Conservation (phyloP, 352 stramenopile genomes). For the Pythium aquatile region DNA sequence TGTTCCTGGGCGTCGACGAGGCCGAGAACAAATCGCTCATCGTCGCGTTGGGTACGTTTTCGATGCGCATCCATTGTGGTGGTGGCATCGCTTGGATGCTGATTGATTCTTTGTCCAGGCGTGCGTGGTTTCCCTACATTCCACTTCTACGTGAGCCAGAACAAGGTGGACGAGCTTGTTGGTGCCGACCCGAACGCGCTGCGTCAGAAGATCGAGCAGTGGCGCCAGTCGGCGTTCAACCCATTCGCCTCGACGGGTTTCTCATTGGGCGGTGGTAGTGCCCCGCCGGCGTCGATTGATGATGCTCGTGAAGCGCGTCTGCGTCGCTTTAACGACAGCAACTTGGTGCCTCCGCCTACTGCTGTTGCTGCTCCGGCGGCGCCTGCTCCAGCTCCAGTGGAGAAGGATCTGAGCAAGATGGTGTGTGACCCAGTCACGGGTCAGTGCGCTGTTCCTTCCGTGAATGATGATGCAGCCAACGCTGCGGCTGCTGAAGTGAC, state of each 20-base stretch:
- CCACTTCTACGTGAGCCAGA: constrained; percentile 88
- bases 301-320: constrained; percentile 81
- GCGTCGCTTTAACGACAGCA: constrained; percentile 68
- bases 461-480: constrained; percentile 16
- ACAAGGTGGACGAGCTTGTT: constrained; percentile 87
- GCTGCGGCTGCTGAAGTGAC: constrained; percentile 19
- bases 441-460: constrained; percentile 40
- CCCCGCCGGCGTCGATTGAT: constrained; percentile 35
- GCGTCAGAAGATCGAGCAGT: constrained; percentile 86
- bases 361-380: constrained; percentile 20
- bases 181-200: constrained; percentile 83
- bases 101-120: constrained; percentile 19
- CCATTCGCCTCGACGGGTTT: constrained; percentile 77
- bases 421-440: constrained; percentile 69
- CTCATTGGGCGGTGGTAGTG: constrained; percentile 43
- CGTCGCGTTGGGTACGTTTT: constrained; percentile 43
- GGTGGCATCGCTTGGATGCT: neutral
- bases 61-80: neutral
- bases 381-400: constrained; percentile 23
- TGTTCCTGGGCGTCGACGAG: constrained; percentile 88
- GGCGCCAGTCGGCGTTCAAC: constrained; percentile 84
- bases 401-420: constrained; percentile 43
- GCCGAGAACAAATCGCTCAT: constrained; percentile 86
- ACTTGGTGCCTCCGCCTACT: constrained; percentile 41
- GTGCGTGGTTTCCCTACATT: constrained; percentile 90